Conservation (phyloP, 179 eudicot species). For the Spergularia azorica region DNA sequence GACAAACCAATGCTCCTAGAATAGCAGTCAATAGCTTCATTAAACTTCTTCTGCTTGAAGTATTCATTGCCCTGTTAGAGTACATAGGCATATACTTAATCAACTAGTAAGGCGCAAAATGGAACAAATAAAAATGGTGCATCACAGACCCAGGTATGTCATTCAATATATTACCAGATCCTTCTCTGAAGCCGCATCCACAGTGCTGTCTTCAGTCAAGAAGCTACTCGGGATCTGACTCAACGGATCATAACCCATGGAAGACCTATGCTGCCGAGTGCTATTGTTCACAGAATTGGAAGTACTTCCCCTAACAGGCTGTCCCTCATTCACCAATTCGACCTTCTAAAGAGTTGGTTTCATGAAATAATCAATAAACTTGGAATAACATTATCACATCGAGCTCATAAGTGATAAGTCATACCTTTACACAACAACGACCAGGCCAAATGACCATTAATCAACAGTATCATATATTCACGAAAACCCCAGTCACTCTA, state of each 20-base stretch:
- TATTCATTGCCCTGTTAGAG: constrained; percentile 80
- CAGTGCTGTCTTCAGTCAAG: constrained; percentile 46
- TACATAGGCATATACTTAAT: background rate
- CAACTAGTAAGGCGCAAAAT: background rate
- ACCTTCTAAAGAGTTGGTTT: constrained; percentile 18
- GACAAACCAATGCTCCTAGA: constrained; percentile 93
- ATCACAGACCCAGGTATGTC: background rate
- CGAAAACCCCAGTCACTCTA: too few species aligned
- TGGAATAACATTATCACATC: background rate
- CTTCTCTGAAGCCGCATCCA: constrained; percentile 93
- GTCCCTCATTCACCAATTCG: constrained; percentile 19
- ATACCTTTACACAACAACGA: background rate
- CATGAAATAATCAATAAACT: constrained; percentile 9
- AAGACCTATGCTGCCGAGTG: constrained; percentile 11
- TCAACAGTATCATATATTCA: background rate
- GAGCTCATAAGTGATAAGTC: constrained; percentile 2
- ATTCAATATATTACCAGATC: constrained; percentile 57
- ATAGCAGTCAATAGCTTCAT: constrained; percentile 94
- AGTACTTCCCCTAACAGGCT: constrained; percentile 23
- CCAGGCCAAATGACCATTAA: background rate
- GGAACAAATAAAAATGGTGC: background rate
- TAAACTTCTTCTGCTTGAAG: constrained; percentile 87
- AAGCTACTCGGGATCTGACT: constrained; percentile 49
- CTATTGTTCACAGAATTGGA: constrained; percentile 10
- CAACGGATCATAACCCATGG: constrained; percentile 48